Evolutionary conservation across 2,329 filamentous ascomycete species (phyloP), one percentile per base, ranked within the genome.

Genomic region (Trichoderma sp.): DNA sequence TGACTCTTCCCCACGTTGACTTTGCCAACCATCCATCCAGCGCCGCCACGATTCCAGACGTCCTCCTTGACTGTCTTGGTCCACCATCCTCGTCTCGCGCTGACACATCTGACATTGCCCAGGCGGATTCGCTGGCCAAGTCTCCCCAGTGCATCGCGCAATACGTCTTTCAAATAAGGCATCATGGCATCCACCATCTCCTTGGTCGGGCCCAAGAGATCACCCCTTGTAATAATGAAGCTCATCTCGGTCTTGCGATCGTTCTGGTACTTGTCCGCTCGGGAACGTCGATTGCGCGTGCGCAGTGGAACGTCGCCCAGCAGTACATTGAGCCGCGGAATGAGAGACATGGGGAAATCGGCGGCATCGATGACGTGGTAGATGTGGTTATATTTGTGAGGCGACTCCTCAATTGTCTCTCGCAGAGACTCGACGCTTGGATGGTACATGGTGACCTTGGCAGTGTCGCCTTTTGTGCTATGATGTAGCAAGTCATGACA

Each of bases 1-100:
- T 92, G 92, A 76, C 95, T 98, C 82, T 99, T 99, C 28, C 96
- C 97, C 3, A 98, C 97, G 78, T 99, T 99, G 74, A 94, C 94
- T 81, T 97, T 98, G n/a, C 96, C 96, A 3, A 99, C 92, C 86
- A 99, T 91, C 95, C 96, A 99, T 18, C 93, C 91, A 18, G 91
- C 96, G 5, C 95, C 95, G 4, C 94, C 94, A 63, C 93, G 89
- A 57, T 90, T 83, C 87, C 90, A 95, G 61, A 99, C 94, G 62
- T 95, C 91, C 76, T 97, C 91, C 80, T 93, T 97, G 70, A 99
- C 83, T 64, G 92, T 86, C 75, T 88, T 92, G 0, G 95, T 97
- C 93, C 95, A 98, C 96, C 97, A 99, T 11, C 88, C 88, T 72
- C 93, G 87, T 78, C 92, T 92, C 11, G 95, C 90, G 77, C 95